Percentiles rank a stretch among this genome's conserved stretches.
Conservation (phyloP, 371 early-diverging fungal species). For the Coemansia sp. region DNA sequence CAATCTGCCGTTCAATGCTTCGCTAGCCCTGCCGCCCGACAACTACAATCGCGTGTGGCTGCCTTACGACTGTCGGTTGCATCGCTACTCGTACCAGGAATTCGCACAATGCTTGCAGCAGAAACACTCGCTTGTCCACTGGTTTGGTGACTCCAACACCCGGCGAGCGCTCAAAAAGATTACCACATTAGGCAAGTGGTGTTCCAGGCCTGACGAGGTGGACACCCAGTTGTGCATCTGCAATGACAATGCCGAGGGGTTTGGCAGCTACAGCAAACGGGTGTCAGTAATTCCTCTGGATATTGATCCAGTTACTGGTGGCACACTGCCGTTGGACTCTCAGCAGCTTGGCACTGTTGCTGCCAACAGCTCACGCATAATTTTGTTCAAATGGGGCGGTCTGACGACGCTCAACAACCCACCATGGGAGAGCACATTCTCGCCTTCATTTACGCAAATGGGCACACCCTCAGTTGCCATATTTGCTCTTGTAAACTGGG, state of each 20-base stretch:
- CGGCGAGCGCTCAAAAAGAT: conserved; percentile 58
- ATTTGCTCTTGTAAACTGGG: neutral
- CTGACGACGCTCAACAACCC: conserved; percentile 5
- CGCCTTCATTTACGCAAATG: neutral
- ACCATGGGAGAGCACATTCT: neutral
- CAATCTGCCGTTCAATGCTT: conserved; percentile 17
- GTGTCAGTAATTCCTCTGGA: conserved; percentile 1
- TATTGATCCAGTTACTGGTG: conserved; percentile 5
- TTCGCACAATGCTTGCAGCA: conserved; percentile 52
- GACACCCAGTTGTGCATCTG: conserved; percentile 54
- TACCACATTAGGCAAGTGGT: conserved; percentile 58
- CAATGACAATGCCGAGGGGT: conserved; percentile 53
- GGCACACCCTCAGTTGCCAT: neutral
- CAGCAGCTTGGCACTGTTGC: neutral
- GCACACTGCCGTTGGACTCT: neutral
- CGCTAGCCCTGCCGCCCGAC: conserved; percentile 15
- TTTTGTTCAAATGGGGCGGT: conserved; percentile 6
- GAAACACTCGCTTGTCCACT: conserved; percentile 50
- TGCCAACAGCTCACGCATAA: conserved; percentile 6
- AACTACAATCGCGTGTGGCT: conserved; percentile 54
- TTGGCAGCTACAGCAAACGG: neutral
- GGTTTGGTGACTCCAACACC: conserved; percentile 59
- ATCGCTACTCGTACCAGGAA: conserved; percentile 50
- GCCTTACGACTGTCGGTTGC: conserved; percentile 55
- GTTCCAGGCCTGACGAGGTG: conserved; percentile 27